Evolutionary conservation across 2,329 filamentous ascomycete genomes (phyloP), one percentile per base, ranked within the genome.

Genomic region (Xylaria sp.): DNA sequence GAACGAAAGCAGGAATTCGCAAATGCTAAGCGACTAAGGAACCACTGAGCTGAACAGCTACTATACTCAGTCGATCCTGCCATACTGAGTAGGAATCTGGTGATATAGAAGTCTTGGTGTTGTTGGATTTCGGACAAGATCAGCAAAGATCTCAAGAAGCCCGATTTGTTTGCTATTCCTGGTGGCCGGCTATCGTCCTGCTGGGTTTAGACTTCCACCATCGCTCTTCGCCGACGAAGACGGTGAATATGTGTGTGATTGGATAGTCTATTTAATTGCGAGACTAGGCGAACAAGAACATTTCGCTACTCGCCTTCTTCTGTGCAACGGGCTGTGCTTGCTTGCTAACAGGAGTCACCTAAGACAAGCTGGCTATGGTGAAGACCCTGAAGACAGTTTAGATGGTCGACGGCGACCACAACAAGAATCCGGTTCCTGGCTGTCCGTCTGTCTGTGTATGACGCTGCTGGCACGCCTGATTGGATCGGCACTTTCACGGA

Each of bases 1-100:
- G 28, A 43, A 19, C 12, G 25, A 57, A 62, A 62, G 52, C 60
- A 62, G 25, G 56, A 45, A 55, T 59, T 45, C 37, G 15, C 3
- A 51, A n/a, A 23, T 43, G 60, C 14, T 42, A 23, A 23, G 33
- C 33, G 47, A 33, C 23, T n/a, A 23, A 19, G 37, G 37, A 38
- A 17, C 7, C 11, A n/a, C 17, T 50, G 7, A 14, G 9, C 15
- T 17, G 25, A 33, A 25, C n/a, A 17, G n/a, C n/a, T n/a, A n/a
- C n/a, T n/a, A n/a, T n/a, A n/a, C n/a, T n/a, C n/a, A n/a, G n/a
- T n/a, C n/a, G n/a, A n/a, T n/a, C n/a, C n/a, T n/a, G n/a, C n/a
- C n/a, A n/a, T n/a, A n/a, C n/a, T n/a, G n/a, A 15, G 14, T 12
- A 17, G 23, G 23, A 3, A 19, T 2, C 28, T n/a, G 40, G 49